phyloP scores from a whole-genome alignment of 140 eudicot species.

The Erigeron philadelphicus region DNA sequence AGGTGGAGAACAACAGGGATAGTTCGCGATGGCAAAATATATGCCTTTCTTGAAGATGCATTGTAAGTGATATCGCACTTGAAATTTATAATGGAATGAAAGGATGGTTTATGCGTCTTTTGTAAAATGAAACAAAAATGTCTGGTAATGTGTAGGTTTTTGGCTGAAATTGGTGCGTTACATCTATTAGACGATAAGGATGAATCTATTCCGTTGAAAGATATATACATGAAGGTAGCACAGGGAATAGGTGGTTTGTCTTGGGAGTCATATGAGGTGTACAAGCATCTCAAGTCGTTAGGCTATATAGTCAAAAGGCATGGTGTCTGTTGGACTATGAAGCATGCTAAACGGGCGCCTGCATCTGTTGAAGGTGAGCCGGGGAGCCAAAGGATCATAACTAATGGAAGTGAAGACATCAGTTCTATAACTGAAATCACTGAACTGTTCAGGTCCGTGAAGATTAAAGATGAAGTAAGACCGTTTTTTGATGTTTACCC shows the following conservation, averaged over 20 bases:
- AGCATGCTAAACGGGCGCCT: slow-evolving; percentile 25
- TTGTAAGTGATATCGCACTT: slow-evolving; percentile 39
- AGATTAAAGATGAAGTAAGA: slow-evolving; percentile 33
- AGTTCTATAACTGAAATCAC: slow-evolving; percentile 30
- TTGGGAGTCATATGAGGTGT: slow-evolving; percentile 74
- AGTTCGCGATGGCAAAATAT: slow-evolving; percentile 46
- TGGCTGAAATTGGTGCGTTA: slow-evolving; percentile 66
- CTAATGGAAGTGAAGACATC: slow-evolving; percentile 23
- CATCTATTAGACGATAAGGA: slow-evolving; percentile 38
- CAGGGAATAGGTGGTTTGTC: slow-evolving; percentile 49
- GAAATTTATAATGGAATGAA: background rate
- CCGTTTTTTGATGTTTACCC: slow-evolving; percentile 64
- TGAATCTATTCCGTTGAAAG: slow-evolving; percentile 37
- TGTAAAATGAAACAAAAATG: background rate
- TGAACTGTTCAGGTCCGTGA: slow-evolving; percentile 34
- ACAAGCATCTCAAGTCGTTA: slow-evolving; percentile 51
- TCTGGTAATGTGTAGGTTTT: slow-evolving; percentile 39
- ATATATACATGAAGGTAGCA: slow-evolving; percentile 54
- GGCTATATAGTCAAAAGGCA: slow-evolving; percentile 71
- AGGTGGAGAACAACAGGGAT: slow-evolving; percentile 73
- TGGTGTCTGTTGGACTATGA: slow-evolving; percentile 58
- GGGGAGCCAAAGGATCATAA: slow-evolving; percentile 11
- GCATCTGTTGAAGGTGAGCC: slow-evolving; percentile 23
- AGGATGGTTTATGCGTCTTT: background rate
- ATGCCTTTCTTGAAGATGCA: slow-evolving; percentile 55